Evolutionary conservation across 768 basidiomycete genomes (phyloP).

Genomic region (Suillus clintonianus): DNA sequence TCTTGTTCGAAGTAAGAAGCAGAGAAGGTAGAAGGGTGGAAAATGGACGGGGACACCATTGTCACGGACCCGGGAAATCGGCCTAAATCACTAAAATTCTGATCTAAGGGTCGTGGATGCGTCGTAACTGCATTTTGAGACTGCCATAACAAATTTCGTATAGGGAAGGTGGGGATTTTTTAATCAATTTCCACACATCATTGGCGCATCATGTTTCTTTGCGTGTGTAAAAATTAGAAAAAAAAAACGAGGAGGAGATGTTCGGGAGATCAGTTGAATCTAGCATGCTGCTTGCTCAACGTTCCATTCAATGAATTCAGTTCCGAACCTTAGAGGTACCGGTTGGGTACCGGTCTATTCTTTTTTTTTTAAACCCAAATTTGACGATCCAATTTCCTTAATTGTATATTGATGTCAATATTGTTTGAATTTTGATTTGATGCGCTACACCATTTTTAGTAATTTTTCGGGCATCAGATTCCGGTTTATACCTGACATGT

Average conservation of each 20-base stretch:
- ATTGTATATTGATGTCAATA: slow-evolving; percentile 15
- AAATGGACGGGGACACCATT: slow-evolving; percentile 43
- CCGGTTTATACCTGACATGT: slow-evolving; percentile 19
- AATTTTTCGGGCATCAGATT: slow-evolving; percentile 29
- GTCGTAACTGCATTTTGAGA: slow-evolving; percentile 44
- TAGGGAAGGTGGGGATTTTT: slow-evolving; percentile 47
- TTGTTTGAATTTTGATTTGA: slow-evolving; percentile 24
- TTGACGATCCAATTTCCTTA: slow-evolving; percentile 27
- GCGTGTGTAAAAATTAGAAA: slow-evolving; percentile 18
- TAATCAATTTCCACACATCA: slow-evolving; percentile 38
- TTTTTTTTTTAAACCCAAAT: slow-evolving; percentile 5
- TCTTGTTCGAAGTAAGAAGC: slow-evolving; percentile 26
- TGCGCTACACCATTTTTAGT: slow-evolving; percentile 21
- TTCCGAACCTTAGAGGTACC: slow-evolving; percentile 6
- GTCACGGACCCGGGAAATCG: slow-evolving; percentile 42
- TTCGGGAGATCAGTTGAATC: background rate
- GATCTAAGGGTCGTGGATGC: slow-evolving; percentile 73
- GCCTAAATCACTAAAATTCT: slow-evolving; percentile 61
- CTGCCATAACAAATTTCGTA: slow-evolving; percentile 42
- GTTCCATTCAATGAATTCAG: background rate
- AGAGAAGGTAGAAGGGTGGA: slow-evolving; percentile 36
- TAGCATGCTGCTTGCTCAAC: too few relatives aligned
- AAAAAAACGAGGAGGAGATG: slow-evolving; percentile 2
- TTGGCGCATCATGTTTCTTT: slow-evolving; percentile 29
- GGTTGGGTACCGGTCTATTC: too few relatives aligned